Base-by-base conservation (phyloP, 768 basidiomycete genomes). In the Collybia nuda region DNA sequence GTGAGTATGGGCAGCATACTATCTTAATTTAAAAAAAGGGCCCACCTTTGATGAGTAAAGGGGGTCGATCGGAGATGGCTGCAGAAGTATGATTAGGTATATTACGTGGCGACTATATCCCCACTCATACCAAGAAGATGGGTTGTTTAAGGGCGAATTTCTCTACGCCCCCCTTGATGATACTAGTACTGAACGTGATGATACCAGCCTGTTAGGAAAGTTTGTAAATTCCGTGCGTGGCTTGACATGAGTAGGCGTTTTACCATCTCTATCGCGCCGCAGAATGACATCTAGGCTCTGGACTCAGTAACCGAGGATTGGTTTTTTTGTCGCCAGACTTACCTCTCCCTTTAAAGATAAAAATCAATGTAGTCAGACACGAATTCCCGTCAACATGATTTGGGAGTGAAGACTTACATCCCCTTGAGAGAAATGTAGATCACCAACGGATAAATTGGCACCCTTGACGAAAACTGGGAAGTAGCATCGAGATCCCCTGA, bases 381-480 rank as follows among this genome's bases (percentile, higher is more conserved):
- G n/a, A n/a, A n/a, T n/a, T n/a, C n/a, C n/a, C n/a, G n/a, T n/a
- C n/a, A n/a, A n/a, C n/a, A n/a, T n/a, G n/a, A n/a, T n/a, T n/a
- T n/a, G n/a, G n/a, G n/a, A n/a, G n/a, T n/a, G 24, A 29, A 17
- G 5, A 52, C 69, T 56, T 47, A 72, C 85, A 70, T 90, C 88
- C 18, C 86, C 88, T 62, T 90, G 86, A 14, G 85, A 87, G 65
- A 89, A 90, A 60, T 91, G 88, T 21, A 89, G 69, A 62, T 90
- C 88, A 1, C 88, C 88, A 17, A 90, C 83, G 0, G 88, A 88
- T 2, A 91, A 70, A 52, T 88, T 87, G 1, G 88, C 88, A 5
- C 87, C 88, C 40, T 81, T 74, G 26, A 91, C 69, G 56, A 86
- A 91, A 2, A 91, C 88, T 2, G 88, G 88, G 70, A 89, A 82